phyloP scores from a whole-genome alignment of 73 alveolate species.

The Tetrahymena borealis region DNA sequence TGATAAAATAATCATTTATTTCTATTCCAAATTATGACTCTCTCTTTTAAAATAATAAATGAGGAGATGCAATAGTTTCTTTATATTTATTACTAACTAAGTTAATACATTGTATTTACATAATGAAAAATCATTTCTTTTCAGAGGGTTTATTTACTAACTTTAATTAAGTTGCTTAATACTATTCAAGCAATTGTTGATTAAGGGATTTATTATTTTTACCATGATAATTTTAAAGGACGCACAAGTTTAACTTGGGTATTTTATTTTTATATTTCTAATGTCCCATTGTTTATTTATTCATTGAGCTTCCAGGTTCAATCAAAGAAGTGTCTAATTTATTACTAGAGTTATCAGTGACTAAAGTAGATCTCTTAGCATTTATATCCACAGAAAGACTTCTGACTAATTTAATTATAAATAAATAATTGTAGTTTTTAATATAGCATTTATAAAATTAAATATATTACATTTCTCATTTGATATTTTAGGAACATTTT shows the following conservation, averaged over 20 bases:
- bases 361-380: background rate
- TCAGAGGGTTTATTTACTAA: background rate
- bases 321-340: background rate
- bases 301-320: background rate
- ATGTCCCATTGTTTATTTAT: background rate
- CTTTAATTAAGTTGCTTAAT: background rate
- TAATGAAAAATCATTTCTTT: background rate
- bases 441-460: no score
- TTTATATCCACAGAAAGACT: background rate
- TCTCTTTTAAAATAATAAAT: no score
- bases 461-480: background rate
- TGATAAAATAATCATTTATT: no score
- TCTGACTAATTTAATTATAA: background rate
- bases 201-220: background rate
- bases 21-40: no score
- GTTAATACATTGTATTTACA: background rate
- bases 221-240: background rate
- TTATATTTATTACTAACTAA: background rate
- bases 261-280: background rate
- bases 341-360: background rate
- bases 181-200: background rate
- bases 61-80: background rate
- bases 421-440: background rate
- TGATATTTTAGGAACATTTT: background rate
- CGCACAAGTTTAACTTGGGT: background rate